phyloP scores from a whole-genome alignment of 1,139 yeast genomes.

The Geotrichum macrosporum region DNA sequence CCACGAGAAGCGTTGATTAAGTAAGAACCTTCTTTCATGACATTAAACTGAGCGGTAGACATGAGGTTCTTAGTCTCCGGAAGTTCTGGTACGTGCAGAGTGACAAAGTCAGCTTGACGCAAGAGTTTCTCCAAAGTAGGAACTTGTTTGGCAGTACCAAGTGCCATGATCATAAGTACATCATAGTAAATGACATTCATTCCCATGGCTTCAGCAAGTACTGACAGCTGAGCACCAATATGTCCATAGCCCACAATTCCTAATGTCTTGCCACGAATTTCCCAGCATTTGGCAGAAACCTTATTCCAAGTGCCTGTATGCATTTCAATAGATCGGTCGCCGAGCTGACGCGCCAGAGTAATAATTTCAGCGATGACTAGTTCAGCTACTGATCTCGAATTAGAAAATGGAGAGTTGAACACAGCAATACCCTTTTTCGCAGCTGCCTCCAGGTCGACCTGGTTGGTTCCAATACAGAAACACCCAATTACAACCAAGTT shows the following conservation, averaged over 20 bases:
- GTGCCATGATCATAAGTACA: slow-evolving; percentile 85
- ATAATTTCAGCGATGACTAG: slow-evolving; percentile 93
- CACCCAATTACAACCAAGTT: slow-evolving; percentile 91
- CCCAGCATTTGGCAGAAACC: slow-evolving; percentile 95
- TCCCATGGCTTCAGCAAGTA: slow-evolving; percentile 96
- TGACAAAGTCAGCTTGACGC: slow-evolving; percentile 76
- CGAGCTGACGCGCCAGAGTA: slow-evolving; percentile 90
- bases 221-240: slow-evolving; percentile 95
- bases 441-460: slow-evolving; percentile 88
- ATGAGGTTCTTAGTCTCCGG: slow-evolving; percentile 88
- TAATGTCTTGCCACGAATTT: slow-evolving; percentile 95
- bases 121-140: slow-evolving; percentile 77
- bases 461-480: slow-evolving; percentile 99
- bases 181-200: slow-evolving; percentile 95
- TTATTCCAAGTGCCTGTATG: slow-evolving; percentile 98
- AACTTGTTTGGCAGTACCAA: slow-evolving; percentile 96
- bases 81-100: slow-evolving; percentile 93
- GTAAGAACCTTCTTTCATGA: slow-evolving; percentile 95
- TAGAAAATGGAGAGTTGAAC: slow-evolving; percentile 97
- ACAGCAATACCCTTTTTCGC: slow-evolving; percentile 93
- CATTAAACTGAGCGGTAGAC: slow-evolving; percentile 85
- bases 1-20: slow-evolving; percentile 97
- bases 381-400: slow-evolving; percentile 98
- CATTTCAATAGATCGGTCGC: slow-evolving; percentile 93
- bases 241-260: slow-evolving; percentile 98